Evolutionary conservation across 208 protist genomes (phyloP).

Genomic region (Giardia muris): DNA sequence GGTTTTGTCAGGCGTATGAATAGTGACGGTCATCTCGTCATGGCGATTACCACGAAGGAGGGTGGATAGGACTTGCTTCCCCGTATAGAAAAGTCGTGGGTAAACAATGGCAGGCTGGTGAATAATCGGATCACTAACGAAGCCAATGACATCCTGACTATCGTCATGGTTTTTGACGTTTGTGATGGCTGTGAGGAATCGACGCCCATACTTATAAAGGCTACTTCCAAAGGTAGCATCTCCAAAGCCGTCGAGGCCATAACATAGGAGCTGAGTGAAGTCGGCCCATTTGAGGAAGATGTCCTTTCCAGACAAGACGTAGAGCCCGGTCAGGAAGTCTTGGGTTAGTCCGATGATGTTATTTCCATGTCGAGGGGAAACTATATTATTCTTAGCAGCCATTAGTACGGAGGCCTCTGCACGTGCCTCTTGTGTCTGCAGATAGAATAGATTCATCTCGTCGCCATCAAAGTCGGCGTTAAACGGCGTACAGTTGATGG

Average conservation of each 20-base stretch:
- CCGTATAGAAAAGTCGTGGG: not conserved
- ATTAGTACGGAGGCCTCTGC: slow-evolving; percentile 85
- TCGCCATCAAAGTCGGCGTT: slow-evolving; percentile 98
- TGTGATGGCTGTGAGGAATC: not conserved
- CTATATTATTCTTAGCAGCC: slow-evolving; percentile 80
- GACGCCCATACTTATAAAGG: not conserved
- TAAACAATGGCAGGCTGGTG: slow-evolving; percentile 5
- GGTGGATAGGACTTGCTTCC: slow-evolving; percentile 5
- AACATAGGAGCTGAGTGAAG: not conserved
- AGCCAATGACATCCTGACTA: not conserved
- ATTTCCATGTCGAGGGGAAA: slow-evolving; percentile 84
- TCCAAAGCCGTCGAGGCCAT: not conserved
- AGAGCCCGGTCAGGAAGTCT: slow-evolving; percentile 91
- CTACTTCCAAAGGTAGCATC: not conserved
- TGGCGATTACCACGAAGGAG: slow-evolving; percentile 28
- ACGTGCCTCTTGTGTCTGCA: slow-evolving; percentile 91
- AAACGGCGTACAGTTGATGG: slow-evolving; percentile 67
- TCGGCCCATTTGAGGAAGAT: slow-evolving; percentile 54
- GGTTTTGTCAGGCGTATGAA: not conserved
- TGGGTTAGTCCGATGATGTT: slow-evolving; percentile 90
- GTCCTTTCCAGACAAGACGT: slow-evolving; percentile 63
- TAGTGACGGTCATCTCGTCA: not conserved
- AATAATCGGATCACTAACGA: not conserved
- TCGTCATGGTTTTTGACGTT: not conserved
- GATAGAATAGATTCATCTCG: slow-evolving; percentile 98